Evolutionary conservation across 2,329 filamentous ascomycete genomes (phyloP).

Genomic region (Aspergillus sp.): DNA sequence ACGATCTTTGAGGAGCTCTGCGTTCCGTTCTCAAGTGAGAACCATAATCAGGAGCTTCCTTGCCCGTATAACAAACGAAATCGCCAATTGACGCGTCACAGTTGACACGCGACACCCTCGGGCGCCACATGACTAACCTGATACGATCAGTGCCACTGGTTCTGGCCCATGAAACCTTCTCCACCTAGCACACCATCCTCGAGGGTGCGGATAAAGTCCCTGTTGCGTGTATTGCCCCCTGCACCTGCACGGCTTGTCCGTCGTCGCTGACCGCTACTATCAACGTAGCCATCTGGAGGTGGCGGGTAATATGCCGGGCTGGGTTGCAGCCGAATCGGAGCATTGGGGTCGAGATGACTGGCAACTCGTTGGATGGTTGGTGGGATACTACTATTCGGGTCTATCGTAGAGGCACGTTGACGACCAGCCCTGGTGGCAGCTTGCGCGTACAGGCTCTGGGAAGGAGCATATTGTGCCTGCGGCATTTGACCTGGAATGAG

Average conservation of each 20-base stretch:
- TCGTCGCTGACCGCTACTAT: conserved; percentile 59
- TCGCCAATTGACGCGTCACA: conserved; percentile 5
- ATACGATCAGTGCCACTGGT: conserved; percentile 59
- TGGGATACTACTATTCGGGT: conserved; percentile 87
- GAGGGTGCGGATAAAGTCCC: conserved; percentile 89
- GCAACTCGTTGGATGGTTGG: conserved; percentile 88
- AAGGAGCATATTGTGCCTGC: conserved; percentile 58
- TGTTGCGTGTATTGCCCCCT: conserved; percentile 47
- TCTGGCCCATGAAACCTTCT: conserved; percentile 73
- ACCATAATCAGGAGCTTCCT: conserved; percentile 6
- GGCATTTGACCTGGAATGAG: conserved; percentile 61
- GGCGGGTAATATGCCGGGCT: conserved; percentile 97
- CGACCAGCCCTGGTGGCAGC: conserved; percentile 68
- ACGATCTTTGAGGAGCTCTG: conserved; percentile 9
- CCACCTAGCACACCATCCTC: conserved; percentile 83
- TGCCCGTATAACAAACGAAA: conserved; percentile 9
- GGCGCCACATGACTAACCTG: conserved; percentile 3
- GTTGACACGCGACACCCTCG: conserved; percentile 4
- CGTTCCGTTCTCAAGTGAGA: conserved; percentile 6
- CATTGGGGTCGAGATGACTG: conserved; percentile 88
- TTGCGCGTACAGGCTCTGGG: conserved; percentile 66
- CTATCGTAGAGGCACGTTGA: conserved; percentile 91
- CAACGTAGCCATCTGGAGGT: conserved; percentile 70
- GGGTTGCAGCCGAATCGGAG: conserved; percentile 86
- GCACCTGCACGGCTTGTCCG: conserved; percentile 63